Evolutionary conservation across 2,329 filamentous ascomycete genomes (phyloP).

Genomic region (Sordariomycetes sp.): DNA sequence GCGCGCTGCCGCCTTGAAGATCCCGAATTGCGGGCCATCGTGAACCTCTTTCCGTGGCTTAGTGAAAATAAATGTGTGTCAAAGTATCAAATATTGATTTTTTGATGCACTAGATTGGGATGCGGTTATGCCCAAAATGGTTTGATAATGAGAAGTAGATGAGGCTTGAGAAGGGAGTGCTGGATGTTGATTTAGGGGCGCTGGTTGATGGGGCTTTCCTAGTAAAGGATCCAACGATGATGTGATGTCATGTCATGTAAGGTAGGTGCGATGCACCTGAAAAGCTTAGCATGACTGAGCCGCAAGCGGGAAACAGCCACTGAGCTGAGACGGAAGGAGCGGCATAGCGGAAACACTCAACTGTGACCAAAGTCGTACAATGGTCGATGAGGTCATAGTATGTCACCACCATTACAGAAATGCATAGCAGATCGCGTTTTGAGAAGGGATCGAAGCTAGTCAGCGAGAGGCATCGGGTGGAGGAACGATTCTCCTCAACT

Average conservation of each 20-base stretch:
- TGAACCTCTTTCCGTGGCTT: neutral
- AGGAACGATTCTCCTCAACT: no score
- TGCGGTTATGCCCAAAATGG: no score
- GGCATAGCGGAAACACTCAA: neutral
- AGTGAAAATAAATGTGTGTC: neutral
- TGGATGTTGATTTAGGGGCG: neutral
- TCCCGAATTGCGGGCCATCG: neutral
- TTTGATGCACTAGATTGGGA: no score
- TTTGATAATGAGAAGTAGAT: no score
- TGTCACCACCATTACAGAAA: neutral
- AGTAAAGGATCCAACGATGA: neutral
- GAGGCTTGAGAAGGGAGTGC: no score
- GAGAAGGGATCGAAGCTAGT: no score
- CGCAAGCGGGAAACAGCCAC: neutral
- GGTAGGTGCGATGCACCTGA: neutral
- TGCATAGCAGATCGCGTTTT: neutral
- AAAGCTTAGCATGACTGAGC: neutral
- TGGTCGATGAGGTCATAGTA: neutral
- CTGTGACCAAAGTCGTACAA: neutral
- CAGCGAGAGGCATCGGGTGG: no score
- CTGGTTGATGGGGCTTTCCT: neutral
- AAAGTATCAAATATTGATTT: neutral
- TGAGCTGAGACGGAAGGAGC: neutral
- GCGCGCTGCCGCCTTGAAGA: conserved; percentile 7
- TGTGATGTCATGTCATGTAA: neutral